These are phyloP conservation scores for Epichloe baconii DNA, from an alignment of 2,329 filamentous ascomycete genomes.

Conservation along the genomic window DNA sequence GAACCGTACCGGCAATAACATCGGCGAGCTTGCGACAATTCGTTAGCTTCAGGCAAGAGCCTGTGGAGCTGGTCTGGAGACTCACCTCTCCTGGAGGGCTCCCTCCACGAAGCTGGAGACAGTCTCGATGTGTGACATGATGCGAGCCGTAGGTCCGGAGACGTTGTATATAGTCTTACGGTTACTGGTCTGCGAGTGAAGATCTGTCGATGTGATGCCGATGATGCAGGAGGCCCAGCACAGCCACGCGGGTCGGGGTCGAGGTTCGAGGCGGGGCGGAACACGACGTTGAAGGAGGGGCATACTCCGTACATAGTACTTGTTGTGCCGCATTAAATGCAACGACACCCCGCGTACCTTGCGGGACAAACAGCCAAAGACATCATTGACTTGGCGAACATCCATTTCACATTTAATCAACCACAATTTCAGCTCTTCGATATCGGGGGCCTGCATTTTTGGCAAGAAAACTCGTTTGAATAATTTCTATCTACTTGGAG, in stretches of 20 bases:
- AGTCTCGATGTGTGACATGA: conserved; percentile 26
- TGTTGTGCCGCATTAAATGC: neutral
- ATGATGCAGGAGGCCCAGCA: neutral
- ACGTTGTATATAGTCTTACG: neutral
- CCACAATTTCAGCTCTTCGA: too few species aligned
- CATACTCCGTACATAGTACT: neutral
- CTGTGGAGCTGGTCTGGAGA: conserved; percentile 13
- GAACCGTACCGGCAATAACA: conserved; percentile 62
- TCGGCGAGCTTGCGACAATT: conserved; percentile 59
- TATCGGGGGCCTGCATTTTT: too few species aligned
- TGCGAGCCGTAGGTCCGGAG: neutral
- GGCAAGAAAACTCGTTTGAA: neutral
- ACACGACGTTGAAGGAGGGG: neutral
- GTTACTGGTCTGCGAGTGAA: neutral
- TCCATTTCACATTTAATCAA: neutral
- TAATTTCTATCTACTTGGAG: neutral
- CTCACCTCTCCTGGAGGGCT: conserved; percentile 90
- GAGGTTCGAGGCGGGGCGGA: conserved; percentile 12
- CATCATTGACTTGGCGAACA: neutral
- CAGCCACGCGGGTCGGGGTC: conserved; percentile 1
- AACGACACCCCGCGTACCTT: neutral
- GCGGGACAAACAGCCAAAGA: neutral
- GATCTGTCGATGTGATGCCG: neutral
- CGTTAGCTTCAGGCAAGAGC: conserved; percentile 16
- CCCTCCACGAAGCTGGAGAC: conserved; percentile 79